phyloP scores from a whole-genome alignment of 768 basidiomycete species.

The Suillus plorans region DNA sequence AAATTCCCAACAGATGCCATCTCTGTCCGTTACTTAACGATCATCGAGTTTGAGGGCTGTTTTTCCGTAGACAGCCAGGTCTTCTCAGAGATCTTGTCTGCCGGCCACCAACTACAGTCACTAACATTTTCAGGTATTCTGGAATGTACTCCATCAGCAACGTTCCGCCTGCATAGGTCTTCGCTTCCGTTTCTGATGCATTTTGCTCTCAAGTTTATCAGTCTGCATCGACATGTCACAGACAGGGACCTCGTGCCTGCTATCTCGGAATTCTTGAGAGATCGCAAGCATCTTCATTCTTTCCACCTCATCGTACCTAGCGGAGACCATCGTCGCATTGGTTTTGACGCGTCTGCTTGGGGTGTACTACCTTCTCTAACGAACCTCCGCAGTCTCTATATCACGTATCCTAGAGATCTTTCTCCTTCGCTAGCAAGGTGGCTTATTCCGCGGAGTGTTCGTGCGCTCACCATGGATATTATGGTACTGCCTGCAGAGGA shows the following conservation, averaged over 20 bases:
- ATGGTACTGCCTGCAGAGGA: conserved; percentile 38
- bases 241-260: conserved; percentile 71
- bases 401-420: conserved; percentile 64
- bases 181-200: conserved; percentile 64
- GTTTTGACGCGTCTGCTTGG: conserved; percentile 71
- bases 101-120: conserved; percentile 66
- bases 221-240: conserved; percentile 39
- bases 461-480: conserved; percentile 46
- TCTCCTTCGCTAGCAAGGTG: conserved; percentile 63
- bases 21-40: conserved; percentile 62
- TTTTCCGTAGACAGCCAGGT: conserved; percentile 49
- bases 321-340: conserved; percentile 49
- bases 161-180: conserved; percentile 44
- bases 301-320: conserved; percentile 48
- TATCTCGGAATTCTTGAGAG: conserved; percentile 64
- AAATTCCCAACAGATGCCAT: conserved; percentile 53
- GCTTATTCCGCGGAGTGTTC: conserved; percentile 59
- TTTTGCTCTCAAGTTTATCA: conserved; percentile 55
- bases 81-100: conserved; percentile 57
- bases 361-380: conserved; percentile 63
- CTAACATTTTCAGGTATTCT: conserved; percentile 55
- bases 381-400: conserved; percentile 51
- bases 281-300: conserved; percentile 49
- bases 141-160: conserved; percentile 48
- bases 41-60: conserved; percentile 59